Base-by-base conservation (phyloP, 108 stramenopile genomes). In the Cyclotella distinguenda region DNA sequence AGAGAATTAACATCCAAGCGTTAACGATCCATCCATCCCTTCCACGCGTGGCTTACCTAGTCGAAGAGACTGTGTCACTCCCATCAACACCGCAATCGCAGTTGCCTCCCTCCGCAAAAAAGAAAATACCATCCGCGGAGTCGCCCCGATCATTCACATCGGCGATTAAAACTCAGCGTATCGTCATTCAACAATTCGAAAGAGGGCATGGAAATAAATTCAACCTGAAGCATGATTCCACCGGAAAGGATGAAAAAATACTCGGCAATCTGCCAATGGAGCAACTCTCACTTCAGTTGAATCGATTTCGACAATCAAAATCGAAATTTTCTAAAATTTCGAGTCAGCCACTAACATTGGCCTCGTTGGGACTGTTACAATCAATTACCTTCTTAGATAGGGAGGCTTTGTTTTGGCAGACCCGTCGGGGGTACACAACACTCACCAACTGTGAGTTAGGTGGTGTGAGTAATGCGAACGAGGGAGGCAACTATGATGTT, bases 11-110 rank as follows among this genome's bases (percentile, higher is more conserved):
- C 28, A 66, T 73, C 6, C 40, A 45, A 44, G 64, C 64, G 16
- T 31, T 74, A 32, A 32, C 64, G 35, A 58, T 74, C 31, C 72
- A 74, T 35, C 72, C 72, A 1, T 54, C 51, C 19, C 62, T 74
- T n/a, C 64, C 72, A 49, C 64, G 44, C 43, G 43, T 66, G 11
- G 72, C 72, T 28, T 74, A 74, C 51, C 42, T 74, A 1, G 59
- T 58, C 31, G 72, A 74, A 53, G 70, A 71, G 26, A 55, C 47
- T 8, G 36, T 49, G 4, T 22, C 22, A 25, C 1, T 49, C 8
- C 34, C 34, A 7, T 39, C 55, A 36, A 8, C 19, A 21, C 22
- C 55, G 3, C 36, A 36, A 38, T 56, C 55, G 2, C 55, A 19
- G 23, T 22, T 19, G 23, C 15, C 15, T 11, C 34, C 21, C 15